These are phyloP conservation scores for Phalaenopsis equestris DNA, from an alignment of 106 monocot species.

Conservation along the genomic window DNA sequence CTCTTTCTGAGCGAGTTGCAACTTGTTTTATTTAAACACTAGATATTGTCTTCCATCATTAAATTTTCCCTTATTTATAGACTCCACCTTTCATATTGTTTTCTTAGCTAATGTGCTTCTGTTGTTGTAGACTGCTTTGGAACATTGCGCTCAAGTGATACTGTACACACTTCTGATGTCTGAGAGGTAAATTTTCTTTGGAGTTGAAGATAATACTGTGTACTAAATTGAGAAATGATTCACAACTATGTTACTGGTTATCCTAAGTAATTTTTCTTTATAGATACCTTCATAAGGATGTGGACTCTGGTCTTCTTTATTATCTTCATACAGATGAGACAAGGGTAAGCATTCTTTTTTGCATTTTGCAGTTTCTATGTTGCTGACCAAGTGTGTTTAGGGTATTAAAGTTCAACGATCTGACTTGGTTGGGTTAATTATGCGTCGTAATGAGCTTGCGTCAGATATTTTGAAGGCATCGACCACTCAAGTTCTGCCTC, in stretches of 20 bases:
- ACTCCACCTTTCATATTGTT: background rate
- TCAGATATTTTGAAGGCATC: slow-evolving; percentile 73
- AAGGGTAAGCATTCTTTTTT: slow-evolving; percentile 30
- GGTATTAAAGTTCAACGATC: slow-evolving; percentile 84
- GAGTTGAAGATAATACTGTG: background rate
- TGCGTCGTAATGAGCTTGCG: slow-evolving; percentile 97
- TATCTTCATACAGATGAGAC: slow-evolving; percentile 92
- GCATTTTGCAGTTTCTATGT: background rate
- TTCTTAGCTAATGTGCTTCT: background rate
- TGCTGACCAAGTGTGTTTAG: slow-evolving; percentile 22
- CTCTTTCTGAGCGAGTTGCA: background rate
- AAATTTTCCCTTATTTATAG: background rate
- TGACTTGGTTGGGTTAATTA: slow-evolving; percentile 87
- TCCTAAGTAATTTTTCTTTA: slow-evolving; percentile 4
- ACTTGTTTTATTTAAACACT: background rate
- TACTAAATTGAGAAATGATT: background rate
- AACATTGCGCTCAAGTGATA: slow-evolving; percentile 88
- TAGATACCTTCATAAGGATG: slow-evolving; percentile 67
- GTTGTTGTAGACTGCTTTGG: slow-evolving; percentile 59
- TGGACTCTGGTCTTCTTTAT: slow-evolving; percentile 88
- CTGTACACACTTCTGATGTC: slow-evolving; percentile 93
- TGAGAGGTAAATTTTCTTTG: slow-evolving; percentile 46
- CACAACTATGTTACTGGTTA: background rate
- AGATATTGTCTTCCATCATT: background rate
- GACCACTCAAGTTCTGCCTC: slow-evolving; percentile 53